Conservation (phyloP, 176 grass and related monocot species). For the Avena atlantica region DNA sequence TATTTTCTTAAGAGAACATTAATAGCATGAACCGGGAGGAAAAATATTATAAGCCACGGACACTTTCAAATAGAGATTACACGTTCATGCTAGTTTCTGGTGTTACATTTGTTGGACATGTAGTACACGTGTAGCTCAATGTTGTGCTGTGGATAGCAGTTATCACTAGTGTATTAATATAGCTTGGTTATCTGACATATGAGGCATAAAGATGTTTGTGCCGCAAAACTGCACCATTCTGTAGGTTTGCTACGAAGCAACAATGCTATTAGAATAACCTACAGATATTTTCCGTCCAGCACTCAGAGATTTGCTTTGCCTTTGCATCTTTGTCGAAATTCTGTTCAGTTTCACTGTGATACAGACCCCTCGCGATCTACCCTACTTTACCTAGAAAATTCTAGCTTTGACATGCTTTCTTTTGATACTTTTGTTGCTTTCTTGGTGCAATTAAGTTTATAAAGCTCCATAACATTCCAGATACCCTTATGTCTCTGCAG, state of each 20-base stretch:
- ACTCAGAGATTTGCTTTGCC: slow-evolving; percentile 18
- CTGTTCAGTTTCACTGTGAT: not conserved
- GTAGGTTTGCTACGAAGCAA: slow-evolving; percentile 10
- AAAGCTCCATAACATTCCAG: slow-evolving; percentile 70
- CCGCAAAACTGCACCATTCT: not conserved
- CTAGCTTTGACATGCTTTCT: slow-evolving; percentile 4
- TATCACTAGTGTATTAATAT: not conserved
- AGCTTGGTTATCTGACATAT: slow-evolving; percentile 1
- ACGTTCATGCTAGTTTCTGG: not conserved
- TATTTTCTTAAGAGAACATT: slow-evolving; percentile 16
- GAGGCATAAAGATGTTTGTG: not conserved
- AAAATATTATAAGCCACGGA: not conserved
- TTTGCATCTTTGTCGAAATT: not conserved
- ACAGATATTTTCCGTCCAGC: not conserved
- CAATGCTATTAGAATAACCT: slow-evolving; percentile 5
- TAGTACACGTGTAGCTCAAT: slow-evolving; percentile 3
- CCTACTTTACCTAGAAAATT: not conserved
- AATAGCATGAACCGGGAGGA: not conserved
- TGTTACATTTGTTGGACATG: slow-evolving; percentile 13
- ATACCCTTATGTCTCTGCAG: slow-evolving; percentile 86
- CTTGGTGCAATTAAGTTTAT: slow-evolving; percentile 47
- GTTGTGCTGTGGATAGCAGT: not conserved
- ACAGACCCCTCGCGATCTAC: not conserved
- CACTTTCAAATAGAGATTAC: not conserved
- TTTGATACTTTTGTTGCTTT: slow-evolving; percentile 33